A percentile compares a stretch with the other conserved stretches of the same genome.
These are phyloP conservation scores for Trifolium dubium DNA, from an alignment of 306 rosid genomes.

Conservation along the genomic window DNA sequence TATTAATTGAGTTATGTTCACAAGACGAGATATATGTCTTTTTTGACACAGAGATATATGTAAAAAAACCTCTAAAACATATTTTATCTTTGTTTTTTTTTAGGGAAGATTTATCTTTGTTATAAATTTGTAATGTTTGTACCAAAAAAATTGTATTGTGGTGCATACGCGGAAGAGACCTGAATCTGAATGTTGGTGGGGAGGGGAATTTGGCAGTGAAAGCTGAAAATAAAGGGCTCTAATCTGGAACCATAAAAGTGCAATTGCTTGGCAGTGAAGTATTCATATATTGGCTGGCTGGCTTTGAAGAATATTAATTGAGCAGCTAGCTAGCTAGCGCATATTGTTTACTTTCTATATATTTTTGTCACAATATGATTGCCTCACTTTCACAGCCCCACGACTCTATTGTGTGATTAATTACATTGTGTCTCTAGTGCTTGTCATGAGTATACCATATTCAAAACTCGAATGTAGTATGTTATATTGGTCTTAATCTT, in stretches of 20 bases:
- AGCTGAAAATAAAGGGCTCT: neutral
- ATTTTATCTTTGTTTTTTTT: too few relatives aligned
- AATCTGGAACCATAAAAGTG: too few relatives aligned
- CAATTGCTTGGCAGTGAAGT: neutral
- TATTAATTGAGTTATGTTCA: too few relatives aligned
- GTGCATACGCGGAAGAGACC: slow-evolving; percentile 41
- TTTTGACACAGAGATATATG: too few relatives aligned
- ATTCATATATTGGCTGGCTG: neutral
- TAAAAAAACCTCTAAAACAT: too few relatives aligned
- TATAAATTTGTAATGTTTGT: too few relatives aligned
- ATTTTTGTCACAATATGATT: neutral
- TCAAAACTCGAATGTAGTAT: too few relatives aligned
- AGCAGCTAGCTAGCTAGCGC: neutral
- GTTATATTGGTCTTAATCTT: too few relatives aligned
- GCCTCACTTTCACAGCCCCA: neutral
- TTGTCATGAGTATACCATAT: too few relatives aligned
- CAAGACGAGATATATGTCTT: too few relatives aligned
- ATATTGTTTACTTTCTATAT: neutral
- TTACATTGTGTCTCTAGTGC: neutral
- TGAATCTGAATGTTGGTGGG: neutral
- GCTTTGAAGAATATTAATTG: slow-evolving; percentile 3
- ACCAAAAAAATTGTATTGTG: too few relatives aligned
- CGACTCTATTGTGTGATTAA: neutral
- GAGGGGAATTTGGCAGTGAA: too few relatives aligned
- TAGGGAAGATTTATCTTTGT: neutral